phyloP scores from a whole-genome alignment of 2,329 filamentous ascomycete genomes.

The Calonectria multiphialidica region DNA sequence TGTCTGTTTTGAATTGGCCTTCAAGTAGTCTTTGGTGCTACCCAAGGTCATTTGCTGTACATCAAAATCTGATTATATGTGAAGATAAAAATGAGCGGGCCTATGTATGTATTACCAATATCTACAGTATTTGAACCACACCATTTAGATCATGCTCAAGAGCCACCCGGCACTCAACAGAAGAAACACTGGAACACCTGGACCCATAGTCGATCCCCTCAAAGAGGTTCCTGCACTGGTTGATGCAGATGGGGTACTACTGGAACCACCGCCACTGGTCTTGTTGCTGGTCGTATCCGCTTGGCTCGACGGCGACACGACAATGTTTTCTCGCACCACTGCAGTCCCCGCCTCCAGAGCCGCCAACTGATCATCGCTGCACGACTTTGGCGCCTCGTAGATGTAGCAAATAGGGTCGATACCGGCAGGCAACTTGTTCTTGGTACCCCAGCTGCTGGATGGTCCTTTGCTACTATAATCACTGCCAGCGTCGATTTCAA shows the following conservation, averaged over 20 bases:
- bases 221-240: background rate
- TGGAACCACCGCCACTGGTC: background rate
- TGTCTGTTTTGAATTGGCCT: too few relatives aligned
- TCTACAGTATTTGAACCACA: background rate
- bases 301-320: conserved; percentile 19
- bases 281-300: background rate
- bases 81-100: background rate
- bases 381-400: conserved; percentile 57
- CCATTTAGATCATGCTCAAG: background rate
- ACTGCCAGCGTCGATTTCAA: conserved; percentile 44
- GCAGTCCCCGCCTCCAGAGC: conserved; percentile 35
- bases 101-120: background rate
- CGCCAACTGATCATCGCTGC: conserved; percentile 35
- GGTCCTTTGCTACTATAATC: conserved; percentile 52
- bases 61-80: background rate
- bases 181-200: background rate
- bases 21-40: too few relatives aligned
- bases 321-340: conserved; percentile 30
- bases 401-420: conserved; percentile 70
- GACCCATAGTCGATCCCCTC: background rate
- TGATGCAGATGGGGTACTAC: background rate
- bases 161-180: background rate
- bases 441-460: conserved; percentile 63
- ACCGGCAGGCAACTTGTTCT: conserved; percentile 59
- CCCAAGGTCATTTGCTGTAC: too few relatives aligned